Conservation (phyloP, 352 stramenopile genomes). For the Phytophthora palmivora region DNA sequence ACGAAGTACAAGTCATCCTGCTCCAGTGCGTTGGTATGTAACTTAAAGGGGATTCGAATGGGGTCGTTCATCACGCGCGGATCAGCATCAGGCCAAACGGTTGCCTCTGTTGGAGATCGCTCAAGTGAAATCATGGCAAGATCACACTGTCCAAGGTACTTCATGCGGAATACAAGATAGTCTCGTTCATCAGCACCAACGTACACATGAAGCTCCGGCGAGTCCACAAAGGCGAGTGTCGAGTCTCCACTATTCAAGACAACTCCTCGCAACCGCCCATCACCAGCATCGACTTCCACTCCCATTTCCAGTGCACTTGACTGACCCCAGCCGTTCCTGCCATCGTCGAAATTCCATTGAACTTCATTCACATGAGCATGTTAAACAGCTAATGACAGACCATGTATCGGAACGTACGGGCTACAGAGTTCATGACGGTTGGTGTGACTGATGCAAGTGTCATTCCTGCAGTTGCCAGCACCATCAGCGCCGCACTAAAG, state of each 20-base stretch:
- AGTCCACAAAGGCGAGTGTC: constrained; percentile 61
- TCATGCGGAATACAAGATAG: constrained; percentile 67
- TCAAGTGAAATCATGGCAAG: constrained; percentile 63
- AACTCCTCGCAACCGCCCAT: constrained; percentile 51
- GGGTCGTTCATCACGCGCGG: constrained; percentile 54
- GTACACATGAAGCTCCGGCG: constrained; percentile 61
- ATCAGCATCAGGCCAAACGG: constrained; percentile 39
- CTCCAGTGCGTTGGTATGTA: constrained; percentile 27
- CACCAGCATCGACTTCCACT: constrained; percentile 58
- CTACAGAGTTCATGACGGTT: constrained; percentile 36
- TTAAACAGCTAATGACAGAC: too few relatives aligned
- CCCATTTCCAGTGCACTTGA: constrained; percentile 73
- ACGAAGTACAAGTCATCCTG: constrained; percentile 68
- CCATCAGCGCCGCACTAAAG: constrained; percentile 1
- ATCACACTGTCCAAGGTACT: constrained; percentile 63
- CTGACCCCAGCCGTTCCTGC: constrained; percentile 64
- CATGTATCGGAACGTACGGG: constrained; percentile 23
- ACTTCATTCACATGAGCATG: constrained; percentile 29
- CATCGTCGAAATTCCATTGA: constrained; percentile 69
- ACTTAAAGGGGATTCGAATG: constrained; percentile 63
- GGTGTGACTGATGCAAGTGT: constrained; percentile 3
- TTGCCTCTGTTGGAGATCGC: constrained; percentile 37
- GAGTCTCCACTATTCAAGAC: constrained; percentile 46
- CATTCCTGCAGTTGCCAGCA: constrained; percentile 2
- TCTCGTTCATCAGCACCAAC: constrained; percentile 56